phyloP scores from a whole-genome alignment of 75 land plant genomes.

The Gnetum montanum region DNA sequence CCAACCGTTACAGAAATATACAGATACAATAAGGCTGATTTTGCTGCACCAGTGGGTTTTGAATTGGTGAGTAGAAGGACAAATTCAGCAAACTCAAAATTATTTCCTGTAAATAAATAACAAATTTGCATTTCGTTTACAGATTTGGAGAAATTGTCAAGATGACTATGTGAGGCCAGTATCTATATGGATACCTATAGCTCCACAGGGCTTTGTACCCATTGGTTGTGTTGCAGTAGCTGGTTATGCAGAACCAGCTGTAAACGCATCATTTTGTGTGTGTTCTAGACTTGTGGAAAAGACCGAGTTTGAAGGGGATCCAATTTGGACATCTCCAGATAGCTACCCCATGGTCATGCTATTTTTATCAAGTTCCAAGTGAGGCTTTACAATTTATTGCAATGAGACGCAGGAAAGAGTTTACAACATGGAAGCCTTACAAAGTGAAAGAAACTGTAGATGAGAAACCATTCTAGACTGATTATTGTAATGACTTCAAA shows the following conservation, averaged over 20 bases:
- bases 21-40: constrained; percentile 27
- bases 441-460: too few species aligned
- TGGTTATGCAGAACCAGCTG: constrained; percentile 60
- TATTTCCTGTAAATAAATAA: too few species aligned
- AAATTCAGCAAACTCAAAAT: too few species aligned
- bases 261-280: constrained; percentile 45
- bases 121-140: too few species aligned
- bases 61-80: constrained; percentile 77
- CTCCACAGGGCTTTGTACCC: constrained; percentile 75
- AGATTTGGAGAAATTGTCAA: constrained; percentile 95
- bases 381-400: constrained; percentile 83
- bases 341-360: constrained; percentile 87
- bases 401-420: constrained; percentile 47
- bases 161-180: constrained; percentile 66
- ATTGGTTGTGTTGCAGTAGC: constrained; percentile 79
- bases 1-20: constrained; percentile 69
- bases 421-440: constrained; percentile 46
- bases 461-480: too few species aligned
- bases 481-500: too few species aligned
- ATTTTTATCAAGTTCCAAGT: constrained; percentile 64
- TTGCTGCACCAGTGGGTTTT: constrained; percentile 70
- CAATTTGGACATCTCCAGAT: constrained; percentile 68
- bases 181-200: constrained; percentile 80
- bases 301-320: constrained; percentile 53
- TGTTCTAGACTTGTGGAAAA: constrained; percentile 40